Evolutionary conservation across 2,329 filamentous ascomycete genomes (phyloP), one percentile per base, ranked within the genome.

Genomic region (Paracoccidioides brasiliensis): DNA sequence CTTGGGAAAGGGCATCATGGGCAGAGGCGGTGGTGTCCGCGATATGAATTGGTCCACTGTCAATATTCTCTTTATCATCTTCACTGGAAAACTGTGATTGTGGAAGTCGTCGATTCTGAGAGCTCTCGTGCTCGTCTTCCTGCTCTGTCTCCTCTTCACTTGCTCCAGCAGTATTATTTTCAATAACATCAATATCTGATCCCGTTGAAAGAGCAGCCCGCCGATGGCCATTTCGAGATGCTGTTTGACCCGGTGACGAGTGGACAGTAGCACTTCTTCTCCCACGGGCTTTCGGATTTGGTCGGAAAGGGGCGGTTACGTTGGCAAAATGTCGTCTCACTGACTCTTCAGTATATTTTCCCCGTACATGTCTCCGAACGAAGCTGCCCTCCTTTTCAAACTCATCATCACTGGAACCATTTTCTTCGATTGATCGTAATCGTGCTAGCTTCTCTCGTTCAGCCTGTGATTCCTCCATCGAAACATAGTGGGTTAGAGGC

Each of bases 91-190:
- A 61, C 45, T 65, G 60, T 28, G 57, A 52, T 4, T 66, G 62
- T 50, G 68, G 68, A 44, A 66, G 67, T 46, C 62, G 60, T 42
- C 53, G 63, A 9, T 60, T 61, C 0, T 66, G 59, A 43, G 64
- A 63, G 32, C 63, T 59, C 14, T 57, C 60, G 8, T 54, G n/a
- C 41, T 72, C 67, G 44, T 75, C 73, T 57, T 76, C 74, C 55
- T 73, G 70, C 55, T 76, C 74, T 0, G 74, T 76, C 60, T 76
- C 74, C 55, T 72, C 73, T 61, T 76, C 70, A 30, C 69, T 72
- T 28, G 57, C 58, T 12, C 57, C 63, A 22, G 63, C 66, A 28
- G 57, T 63, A 3, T 61, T 60, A n/a, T 61, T 57, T n/a, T 59
- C 61, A 40, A 63, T 61, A 22, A 53, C 60, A 7, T 63, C 60